Evolutionary conservation across 2,329 filamentous ascomycete genomes (phyloP).

Genomic region (Cladosporium sp.): DNA sequence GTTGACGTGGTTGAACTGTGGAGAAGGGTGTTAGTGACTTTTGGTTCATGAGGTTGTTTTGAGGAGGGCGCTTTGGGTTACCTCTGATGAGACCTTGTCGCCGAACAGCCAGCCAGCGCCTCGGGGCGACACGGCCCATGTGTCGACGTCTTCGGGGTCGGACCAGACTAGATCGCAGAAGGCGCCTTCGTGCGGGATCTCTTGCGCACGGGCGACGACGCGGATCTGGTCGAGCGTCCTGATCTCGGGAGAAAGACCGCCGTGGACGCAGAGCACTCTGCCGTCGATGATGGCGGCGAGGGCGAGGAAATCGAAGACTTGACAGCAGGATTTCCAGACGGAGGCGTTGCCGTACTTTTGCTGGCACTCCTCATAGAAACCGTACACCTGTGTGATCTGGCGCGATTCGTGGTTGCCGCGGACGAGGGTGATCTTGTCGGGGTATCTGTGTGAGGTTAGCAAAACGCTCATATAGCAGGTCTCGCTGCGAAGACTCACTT

Average conservation of each 20-base stretch:
- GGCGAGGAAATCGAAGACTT: constrained; percentile 71
- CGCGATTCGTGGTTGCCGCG: constrained; percentile 71
- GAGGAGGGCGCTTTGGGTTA: too few species aligned
- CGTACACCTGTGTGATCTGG: constrained; percentile 72
- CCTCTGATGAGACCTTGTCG: constrained; percentile 65
- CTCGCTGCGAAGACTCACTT: constrained; percentile 41
- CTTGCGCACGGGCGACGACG: constrained; percentile 66
- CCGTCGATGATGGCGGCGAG: constrained; percentile 68
- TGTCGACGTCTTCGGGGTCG: constrained; percentile 63
- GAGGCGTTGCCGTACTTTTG: constrained; percentile 72
- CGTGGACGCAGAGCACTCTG: constrained; percentile 67
- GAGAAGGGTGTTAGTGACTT: constrained; percentile 6
- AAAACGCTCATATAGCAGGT: not conserved
- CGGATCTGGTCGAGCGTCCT: constrained; percentile 69
- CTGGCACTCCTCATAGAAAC: constrained; percentile 72
- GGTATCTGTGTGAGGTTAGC: constrained; percentile 47
- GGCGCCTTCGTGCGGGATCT: constrained; percentile 70
- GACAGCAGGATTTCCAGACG: constrained; percentile 73
- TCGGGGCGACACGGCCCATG: constrained; percentile 60
- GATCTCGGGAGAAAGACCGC: constrained; percentile 66
- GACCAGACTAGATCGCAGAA: constrained; percentile 74
- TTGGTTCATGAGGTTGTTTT: too few species aligned
- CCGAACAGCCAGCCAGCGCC: constrained; percentile 64
- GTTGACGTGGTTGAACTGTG: constrained; percentile 69
- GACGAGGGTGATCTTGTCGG: constrained; percentile 65